A percentile compares a stretch with the other conserved stretches of the same genome.
These are phyloP conservation scores for Lathyrus tuberosus DNA, from an alignment of 306 rosid genomes.

Conservation along the genomic window DNA sequence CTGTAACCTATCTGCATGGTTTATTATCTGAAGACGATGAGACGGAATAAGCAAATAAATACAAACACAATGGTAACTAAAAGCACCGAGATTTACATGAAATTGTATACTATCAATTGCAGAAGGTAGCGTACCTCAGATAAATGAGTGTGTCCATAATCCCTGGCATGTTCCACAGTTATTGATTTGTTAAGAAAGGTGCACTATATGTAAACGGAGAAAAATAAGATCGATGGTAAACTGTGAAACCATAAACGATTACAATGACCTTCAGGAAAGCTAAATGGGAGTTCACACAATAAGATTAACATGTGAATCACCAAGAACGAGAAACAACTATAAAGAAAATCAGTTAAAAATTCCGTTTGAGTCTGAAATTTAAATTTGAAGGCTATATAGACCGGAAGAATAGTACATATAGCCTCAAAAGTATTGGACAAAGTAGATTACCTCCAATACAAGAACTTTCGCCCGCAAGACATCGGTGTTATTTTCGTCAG, in stretches of 20 bases:
- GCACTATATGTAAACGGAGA: constrained; percentile 52
- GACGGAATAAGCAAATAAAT: constrained; percentile 18
- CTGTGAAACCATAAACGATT: neutral
- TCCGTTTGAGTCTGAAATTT: neutral
- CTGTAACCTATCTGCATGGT: constrained; percentile 64
- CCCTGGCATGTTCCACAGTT: constrained; percentile 81
- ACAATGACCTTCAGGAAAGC: no score
- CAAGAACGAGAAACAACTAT: neutral
- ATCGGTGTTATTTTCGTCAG: constrained; percentile 54
- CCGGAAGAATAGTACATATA: no score
- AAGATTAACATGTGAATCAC: neutral
- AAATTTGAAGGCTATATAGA: constrained; percentile 8
- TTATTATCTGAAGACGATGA: constrained; percentile 61
- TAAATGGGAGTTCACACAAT: no score
- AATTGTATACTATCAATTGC: neutral
- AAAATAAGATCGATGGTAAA: constrained; percentile 4
- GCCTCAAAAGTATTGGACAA: no score
- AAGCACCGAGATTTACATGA: constrained; percentile 9
- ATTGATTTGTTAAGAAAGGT: constrained; percentile 72
- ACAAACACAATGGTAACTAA: constrained; percentile 2
- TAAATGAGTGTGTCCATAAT: constrained; percentile 85
- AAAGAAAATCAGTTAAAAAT: neutral
- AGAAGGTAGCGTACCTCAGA: constrained; percentile 63
- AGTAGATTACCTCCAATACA: constrained; percentile 89
- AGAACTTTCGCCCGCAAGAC: constrained; percentile 78